Percentiles rank a stretch among this genome's conserved stretches.
Conservation (phyloP, 176 grass and related monocot genomes). For the Triticum urartu region DNA sequence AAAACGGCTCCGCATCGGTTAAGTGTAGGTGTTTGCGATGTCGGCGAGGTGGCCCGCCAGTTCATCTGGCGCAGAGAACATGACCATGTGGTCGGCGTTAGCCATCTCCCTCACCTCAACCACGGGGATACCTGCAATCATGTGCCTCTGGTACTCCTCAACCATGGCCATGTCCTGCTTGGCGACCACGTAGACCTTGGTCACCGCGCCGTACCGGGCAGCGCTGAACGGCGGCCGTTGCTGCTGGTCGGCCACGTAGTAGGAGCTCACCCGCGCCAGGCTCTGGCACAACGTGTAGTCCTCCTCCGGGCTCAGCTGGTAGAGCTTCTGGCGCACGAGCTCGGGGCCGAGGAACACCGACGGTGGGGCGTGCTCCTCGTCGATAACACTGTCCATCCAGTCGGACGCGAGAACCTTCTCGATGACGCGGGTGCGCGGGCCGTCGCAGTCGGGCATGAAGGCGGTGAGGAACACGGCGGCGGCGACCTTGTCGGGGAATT, state of each 20-base stretch:
- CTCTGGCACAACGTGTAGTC: conserved; percentile 55
- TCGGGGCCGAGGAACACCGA: conserved; percentile 50
- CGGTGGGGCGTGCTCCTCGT: not conserved
- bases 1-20: too few species aligned
- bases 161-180: conserved; percentile 36
- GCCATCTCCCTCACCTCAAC: conserved; percentile 53
- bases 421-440: not conserved
- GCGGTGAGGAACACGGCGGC: conserved; percentile 62
- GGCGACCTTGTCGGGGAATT: conserved; percentile 52
- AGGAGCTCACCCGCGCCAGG: conserved; percentile 43
- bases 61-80: conserved; percentile 59
- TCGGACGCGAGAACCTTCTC: not conserved
- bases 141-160: conserved; percentile 34
- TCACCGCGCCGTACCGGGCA: conserved; percentile 48
- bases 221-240: conserved; percentile 43
- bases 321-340: conserved; percentile 39
- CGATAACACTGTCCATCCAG: conserved; percentile 43
- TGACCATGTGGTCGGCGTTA: conserved; percentile 64
- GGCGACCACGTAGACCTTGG: conserved; percentile 55
- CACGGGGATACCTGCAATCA: conserved; percentile 37
- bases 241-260: conserved; percentile 45
- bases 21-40: conserved; percentile 36
- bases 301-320: conserved; percentile 54
- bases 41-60: conserved; percentile 35
- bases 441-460: conserved; percentile 46